Evolutionary conservation across 495 filamentous ascomycete genomes (phyloP).

Genomic region (Astrothelium macrocarpum): DNA sequence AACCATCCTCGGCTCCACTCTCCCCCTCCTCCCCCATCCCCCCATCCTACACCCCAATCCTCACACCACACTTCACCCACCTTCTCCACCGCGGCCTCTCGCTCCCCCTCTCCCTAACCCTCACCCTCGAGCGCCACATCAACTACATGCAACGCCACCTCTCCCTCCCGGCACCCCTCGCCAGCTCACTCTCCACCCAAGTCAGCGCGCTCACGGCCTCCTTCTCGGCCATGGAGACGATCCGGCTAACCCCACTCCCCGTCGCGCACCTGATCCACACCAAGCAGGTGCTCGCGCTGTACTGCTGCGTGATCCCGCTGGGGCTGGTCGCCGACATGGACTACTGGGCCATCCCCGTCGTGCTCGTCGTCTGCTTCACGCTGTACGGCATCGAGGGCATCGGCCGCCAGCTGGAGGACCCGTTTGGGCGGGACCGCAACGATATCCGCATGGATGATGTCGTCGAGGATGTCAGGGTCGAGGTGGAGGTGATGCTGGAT

Average conservation of each 20-base stretch:
- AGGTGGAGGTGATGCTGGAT: conserved; percentile 53
- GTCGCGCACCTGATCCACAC: conserved; percentile 71
- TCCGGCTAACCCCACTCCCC: conserved; percentile 60
- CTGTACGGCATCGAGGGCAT: conserved; percentile 69
- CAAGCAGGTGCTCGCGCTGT: conserved; percentile 65
- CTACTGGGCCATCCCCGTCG: conserved; percentile 61
- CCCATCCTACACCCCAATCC: neutral
- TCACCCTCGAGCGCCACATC: conserved; percentile 61
- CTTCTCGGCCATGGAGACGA: conserved; percentile 67
- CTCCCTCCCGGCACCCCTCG: conserved; percentile 54
- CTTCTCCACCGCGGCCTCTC: conserved; percentile 44
- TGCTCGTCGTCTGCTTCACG: conserved; percentile 60
- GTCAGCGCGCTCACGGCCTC: conserved; percentile 53
- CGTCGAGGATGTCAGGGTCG: conserved; percentile 54
- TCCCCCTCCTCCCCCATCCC: neutral
- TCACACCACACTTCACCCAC: conserved; percentile 1
- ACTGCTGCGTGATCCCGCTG: conserved; percentile 63
- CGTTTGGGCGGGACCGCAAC: conserved; percentile 64
- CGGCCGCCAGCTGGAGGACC: conserved; percentile 63
- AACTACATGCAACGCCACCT: conserved; percentile 48
- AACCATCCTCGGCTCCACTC: neutral
- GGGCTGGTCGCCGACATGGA: conserved; percentile 62
- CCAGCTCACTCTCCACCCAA: conserved; percentile 52
- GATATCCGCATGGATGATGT: conserved; percentile 75
- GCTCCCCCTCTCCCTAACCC: conserved; percentile 54